Evolutionary conservation across 2,329 filamentous ascomycete species (phyloP).

Genomic region (Pseudogymnoascus sp.): DNA sequence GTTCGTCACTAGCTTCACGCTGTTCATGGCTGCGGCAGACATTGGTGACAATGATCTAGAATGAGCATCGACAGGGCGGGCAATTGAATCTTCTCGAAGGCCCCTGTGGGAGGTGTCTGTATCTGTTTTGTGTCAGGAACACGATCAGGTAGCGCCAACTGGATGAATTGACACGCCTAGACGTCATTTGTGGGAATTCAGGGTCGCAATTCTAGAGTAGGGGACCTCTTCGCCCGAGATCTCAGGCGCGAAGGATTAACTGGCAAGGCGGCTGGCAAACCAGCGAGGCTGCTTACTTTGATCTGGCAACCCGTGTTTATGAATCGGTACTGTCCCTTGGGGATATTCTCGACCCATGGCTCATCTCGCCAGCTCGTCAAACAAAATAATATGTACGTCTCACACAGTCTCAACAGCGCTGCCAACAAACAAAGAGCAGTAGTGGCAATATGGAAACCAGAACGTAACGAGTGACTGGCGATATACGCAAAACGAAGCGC

Average conservation of each 20-base stretch:
- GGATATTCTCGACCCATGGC: constrained; percentile 8
- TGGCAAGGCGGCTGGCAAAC: neutral
- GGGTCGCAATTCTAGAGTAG: constrained; percentile 8
- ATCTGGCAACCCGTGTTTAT: constrained; percentile 8
- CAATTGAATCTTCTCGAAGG: constrained; percentile 2
- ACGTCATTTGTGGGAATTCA: constrained; percentile 10
- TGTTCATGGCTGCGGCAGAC: constrained; percentile 28
- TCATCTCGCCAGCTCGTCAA: constrained; percentile 1
- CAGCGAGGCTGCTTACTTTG: neutral
- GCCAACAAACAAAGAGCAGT: constrained; percentile 5
- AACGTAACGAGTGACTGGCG: constrained; percentile 2
- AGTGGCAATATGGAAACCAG: neutral
- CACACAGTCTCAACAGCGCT: constrained; percentile 7
- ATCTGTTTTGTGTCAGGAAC: neutral
- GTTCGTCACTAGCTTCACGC: constrained; percentile 14
- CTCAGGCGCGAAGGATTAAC: neutral
- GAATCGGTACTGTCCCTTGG: constrained; percentile 7
- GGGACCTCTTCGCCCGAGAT: constrained; percentile 5
- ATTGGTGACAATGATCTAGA: constrained; percentile 25
- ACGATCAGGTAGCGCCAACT: neutral
- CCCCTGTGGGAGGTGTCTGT: constrained; percentile 1
- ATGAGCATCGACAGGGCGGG: constrained; percentile 19
- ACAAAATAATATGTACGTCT: constrained; percentile 9
- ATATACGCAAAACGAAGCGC: neutral
- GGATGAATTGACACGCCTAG: constrained; percentile 1